Percentiles rank a stretch among this genome's conserved stretches.
Evolutionary conservation across 441 rosid species (phyloP).

Genomic region (Biscutella auriculata): DNA sequence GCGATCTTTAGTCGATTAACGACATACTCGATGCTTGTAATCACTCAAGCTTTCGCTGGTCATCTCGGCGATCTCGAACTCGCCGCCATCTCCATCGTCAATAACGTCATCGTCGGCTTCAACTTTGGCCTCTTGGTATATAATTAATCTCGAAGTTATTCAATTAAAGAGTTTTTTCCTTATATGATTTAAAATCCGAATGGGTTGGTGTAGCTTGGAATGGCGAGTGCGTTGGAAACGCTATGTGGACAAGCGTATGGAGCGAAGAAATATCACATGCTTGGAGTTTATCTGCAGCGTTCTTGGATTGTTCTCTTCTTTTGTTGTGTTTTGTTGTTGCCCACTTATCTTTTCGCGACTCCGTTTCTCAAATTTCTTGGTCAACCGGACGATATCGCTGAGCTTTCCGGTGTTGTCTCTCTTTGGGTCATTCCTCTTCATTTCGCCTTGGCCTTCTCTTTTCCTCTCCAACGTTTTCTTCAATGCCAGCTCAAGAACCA

Average conservation of each 20-base stretch:
- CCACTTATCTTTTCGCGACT: conserved; percentile 47
- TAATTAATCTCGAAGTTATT: too few relatives aligned
- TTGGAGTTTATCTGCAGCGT: conserved; percentile 36
- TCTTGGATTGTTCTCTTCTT: conserved; percentile 46
- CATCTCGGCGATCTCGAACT: too few relatives aligned
- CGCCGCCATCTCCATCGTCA: too few relatives aligned
- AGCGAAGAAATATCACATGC: conserved; percentile 31
- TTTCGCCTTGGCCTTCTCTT: conserved; percentile 58
- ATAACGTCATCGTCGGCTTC: too few relatives aligned
- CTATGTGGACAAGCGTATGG: conserved; percentile 47
- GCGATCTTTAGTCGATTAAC: too few relatives aligned
- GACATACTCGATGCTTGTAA: too few relatives aligned
- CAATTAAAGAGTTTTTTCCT: too few relatives aligned
- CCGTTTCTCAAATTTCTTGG: conserved; percentile 56
- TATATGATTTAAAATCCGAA: too few relatives aligned
- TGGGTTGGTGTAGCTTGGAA: conserved; percentile 53
- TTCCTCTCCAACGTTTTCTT: conserved; percentile 62
- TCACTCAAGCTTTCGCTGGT: too few relatives aligned
- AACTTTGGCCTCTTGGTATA: too few relatives aligned
- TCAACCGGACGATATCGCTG: conserved; percentile 56
- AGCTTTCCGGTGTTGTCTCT: conserved; percentile 40
- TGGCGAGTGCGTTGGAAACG: conserved; percentile 48
- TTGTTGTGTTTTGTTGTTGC: conserved; percentile 55
- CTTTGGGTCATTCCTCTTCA: conserved; percentile 54
- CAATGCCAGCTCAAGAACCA: conserved; percentile 59